Evolutionary conservation across 2,329 filamentous ascomycete genomes (phyloP), one percentile per base, ranked within the genome.

Genomic region (Drechmeria coniospora): DNA sequence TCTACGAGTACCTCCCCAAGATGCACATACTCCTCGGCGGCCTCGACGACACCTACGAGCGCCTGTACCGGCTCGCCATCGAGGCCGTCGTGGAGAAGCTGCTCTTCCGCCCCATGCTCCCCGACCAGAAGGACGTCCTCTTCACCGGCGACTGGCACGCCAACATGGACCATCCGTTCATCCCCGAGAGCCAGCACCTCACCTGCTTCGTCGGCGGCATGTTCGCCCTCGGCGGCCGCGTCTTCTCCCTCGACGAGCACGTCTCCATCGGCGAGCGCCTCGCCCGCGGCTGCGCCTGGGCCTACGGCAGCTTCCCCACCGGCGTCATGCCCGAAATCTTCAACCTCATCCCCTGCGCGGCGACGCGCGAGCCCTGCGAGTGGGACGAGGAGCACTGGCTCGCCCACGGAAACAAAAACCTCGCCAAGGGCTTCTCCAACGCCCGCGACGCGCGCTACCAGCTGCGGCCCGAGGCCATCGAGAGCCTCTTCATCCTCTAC

Each of bases 401-500:
- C 21, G 37, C 34, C 5, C 34, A 37, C 23, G 39, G 31, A 21
- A 29, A 39, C 33, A 35, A 25, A 10, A 39, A 28, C 4, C 36
- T 64, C 2, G 51, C 53, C 4, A 61, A 65, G 6, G 79, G 80
- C 0, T 83, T 80, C 47, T 73, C 63, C 26, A 65, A 72, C 36
- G 53, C 53, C 8, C 59, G 51, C 0, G 63, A 68, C 28, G 46
- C 62, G 0, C 54, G 57, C 4, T 68, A 69, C 30, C 47, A 63
- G 8, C 49, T 69, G 13, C 48, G 65, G 0, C 60, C 61, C 0
- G 80, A 87, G 52, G 79, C 79, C 2, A 82, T 87, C 29, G 80
- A 87, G 55, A 79, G 73, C 10, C 68, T 90, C 4, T 87, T 82
- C 49, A 68, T 82, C 44, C 69, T 87, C 59, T 82, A 77, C 47